Evolutionary conservation across 805 yeast genomes (phyloP), one percentile per base, ranked within the genome.

Genomic region (Yamadazyma olivae): DNA sequence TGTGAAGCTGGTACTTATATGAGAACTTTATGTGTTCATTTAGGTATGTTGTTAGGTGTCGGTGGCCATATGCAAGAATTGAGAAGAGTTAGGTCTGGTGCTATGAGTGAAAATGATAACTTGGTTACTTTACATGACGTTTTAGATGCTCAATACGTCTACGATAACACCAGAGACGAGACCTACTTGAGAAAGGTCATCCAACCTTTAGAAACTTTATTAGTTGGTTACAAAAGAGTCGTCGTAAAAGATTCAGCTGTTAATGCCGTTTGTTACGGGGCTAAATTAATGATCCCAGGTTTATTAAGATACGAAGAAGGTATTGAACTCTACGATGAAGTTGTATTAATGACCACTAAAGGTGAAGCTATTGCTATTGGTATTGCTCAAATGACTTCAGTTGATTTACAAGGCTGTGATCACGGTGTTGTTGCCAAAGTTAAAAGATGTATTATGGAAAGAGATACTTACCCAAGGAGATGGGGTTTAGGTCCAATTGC

Each of bases 31-130:
- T 93, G 99, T 83, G 99, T 93, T 39, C 99, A 93, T 68, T 73
- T 93, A 56, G 99, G 99, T 71, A 90, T 93, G 96, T 75, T 93
- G 42, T 75, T 93, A 49, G 97, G 98, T 56, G 97, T 89, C 51
- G 99, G 99, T 64, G 99, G 98, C 51, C 99, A 93, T 72, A 93
- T 93, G 99, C 99, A 93, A 77, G 99, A 93, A 71, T 82, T 93
- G 56, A 88, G 99, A 72, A 90, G 99, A 76, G 99, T 93, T 46
- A 82, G 99, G 71, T 86, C 96, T 32, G 99, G 99, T 62, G 97
- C 98, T 40, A 61, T 93, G 59, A 74, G 81, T 55, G 99, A 93
- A 70, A 75, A 73, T 54, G 97, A 93, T 59, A 82, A 83, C 65
- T 70, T 93, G 73, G 96, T 93, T 41, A 90, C 99, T 44, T 75